Evolutionary conservation across 2,329 filamentous ascomycete genomes (phyloP).

Genomic region (Talaromyces sp.): DNA sequence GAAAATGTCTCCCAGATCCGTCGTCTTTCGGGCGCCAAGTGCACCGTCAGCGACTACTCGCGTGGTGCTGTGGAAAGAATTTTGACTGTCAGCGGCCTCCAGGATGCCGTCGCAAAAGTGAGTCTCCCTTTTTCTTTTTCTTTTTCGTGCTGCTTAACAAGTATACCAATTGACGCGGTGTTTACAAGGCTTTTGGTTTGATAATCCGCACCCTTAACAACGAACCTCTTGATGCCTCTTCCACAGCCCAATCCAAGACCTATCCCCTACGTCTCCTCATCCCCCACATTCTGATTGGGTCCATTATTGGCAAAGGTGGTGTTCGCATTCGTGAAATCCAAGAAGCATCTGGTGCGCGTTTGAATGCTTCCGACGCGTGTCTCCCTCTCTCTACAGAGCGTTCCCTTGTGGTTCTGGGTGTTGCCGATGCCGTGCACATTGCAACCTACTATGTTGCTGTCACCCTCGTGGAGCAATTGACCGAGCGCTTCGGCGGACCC

Average conservation of each 20-base stretch:
- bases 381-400: constrained; percentile 92
- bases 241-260: constrained; percentile 90
- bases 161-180: constrained; percentile 14
- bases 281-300: constrained; percentile 94
- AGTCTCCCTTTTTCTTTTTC: constrained; percentile 28
- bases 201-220: constrained; percentile 99
- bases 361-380: constrained; percentile 94
- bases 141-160: neutral
- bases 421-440: constrained; percentile 97
- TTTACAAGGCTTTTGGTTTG: constrained; percentile 76
- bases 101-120: constrained; percentile 96
- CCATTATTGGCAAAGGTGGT: constrained; percentile 96
- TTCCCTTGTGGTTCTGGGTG: constrained; percentile 95
- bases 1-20: constrained; percentile 98
- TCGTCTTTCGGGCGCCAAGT: constrained; percentile 91
- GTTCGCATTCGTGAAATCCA: constrained; percentile 97
- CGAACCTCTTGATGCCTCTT: constrained; percentile 80
- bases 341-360: constrained; percentile 88
- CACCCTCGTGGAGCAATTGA: constrained; percentile 95
- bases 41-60: constrained; percentile 97
- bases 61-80: constrained; percentile 96
- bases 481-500: constrained; percentile 91
- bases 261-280: constrained; percentile 94
- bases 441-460: constrained; percentile 98
- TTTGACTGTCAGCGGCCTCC: constrained; percentile 90